Percentiles rank a stretch among this genome's conserved stretches.
Evolutionary conservation across 495 filamentous ascomycete species (phyloP).

Genomic region (Aspergillus coremiiformis): DNA sequence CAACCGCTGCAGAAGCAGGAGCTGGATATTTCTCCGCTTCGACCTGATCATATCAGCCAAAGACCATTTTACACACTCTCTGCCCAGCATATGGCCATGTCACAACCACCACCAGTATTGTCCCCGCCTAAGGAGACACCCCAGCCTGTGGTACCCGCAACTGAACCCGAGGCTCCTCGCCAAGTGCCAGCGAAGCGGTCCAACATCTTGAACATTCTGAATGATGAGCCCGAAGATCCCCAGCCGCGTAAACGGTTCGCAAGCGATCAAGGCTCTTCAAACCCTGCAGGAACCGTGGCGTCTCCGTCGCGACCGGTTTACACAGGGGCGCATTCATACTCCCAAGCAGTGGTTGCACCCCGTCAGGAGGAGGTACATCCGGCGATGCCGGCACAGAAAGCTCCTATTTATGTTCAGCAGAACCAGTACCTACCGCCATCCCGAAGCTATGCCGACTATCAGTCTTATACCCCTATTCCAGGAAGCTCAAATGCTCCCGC

Average conservation of each 20-base stretch:
- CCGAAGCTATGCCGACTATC: conserved; percentile 32
- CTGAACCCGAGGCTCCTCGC: conserved; percentile 34
- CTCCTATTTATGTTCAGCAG: conserved; percentile 22
- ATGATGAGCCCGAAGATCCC: conserved; percentile 50
- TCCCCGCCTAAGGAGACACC: conserved; percentile 38
- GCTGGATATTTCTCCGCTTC: conserved; percentile 30
- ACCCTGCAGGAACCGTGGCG: conserved; percentile 10
- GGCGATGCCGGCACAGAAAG: conserved; percentile 14
- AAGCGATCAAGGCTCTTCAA: conserved; percentile 27
- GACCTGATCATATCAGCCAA: conserved; percentile 34
- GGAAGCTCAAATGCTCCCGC: conserved; percentile 22
- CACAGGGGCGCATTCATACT: conserved; percentile 11
- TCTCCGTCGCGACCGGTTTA: conserved; percentile 26
- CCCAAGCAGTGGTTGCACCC: conserved; percentile 10
- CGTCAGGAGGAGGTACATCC: conserved; percentile 23
- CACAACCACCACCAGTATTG: conserved; percentile 29
- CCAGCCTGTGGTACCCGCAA: conserved; percentile 32
- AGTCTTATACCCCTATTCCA: conserved; percentile 22
- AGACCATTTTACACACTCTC: conserved; percentile 25
- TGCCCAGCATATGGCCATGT: conserved; percentile 19
- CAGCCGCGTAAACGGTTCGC: conserved; percentile 46
- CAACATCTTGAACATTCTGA: conserved; percentile 53
- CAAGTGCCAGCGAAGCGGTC: conserved; percentile 50
- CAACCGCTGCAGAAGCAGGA: conserved; percentile 28
- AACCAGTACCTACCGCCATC: conserved; percentile 26